Base-by-base conservation (phyloP, 805 yeast species). In the Kurtzmaniella cleridarum region DNA sequence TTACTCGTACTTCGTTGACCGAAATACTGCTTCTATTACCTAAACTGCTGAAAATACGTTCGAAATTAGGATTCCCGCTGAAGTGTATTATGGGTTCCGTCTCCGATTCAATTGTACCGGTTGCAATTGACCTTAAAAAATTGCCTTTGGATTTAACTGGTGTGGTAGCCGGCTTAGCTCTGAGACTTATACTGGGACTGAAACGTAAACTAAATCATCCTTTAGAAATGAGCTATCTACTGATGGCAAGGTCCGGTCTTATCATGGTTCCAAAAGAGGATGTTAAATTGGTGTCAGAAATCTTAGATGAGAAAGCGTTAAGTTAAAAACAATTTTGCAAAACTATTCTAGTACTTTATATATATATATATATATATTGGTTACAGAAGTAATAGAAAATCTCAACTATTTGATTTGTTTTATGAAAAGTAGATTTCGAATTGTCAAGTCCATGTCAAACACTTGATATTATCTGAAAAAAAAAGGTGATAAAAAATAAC, bases 111-210 rank as follows among this genome's bases (percentile, higher is more conserved):
- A 69, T 79, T 35, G 62, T 71, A n/a, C 85, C 86, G 0, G 60
- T 79, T 3, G 61, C 71, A 1, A 70, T 81, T 15, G 79, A 80
- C 51, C 65, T 80, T 42, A 60, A 69, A 11, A 57, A 60, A 23
- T 52, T 80, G 17, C 85, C 85, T 0, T 55, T 75, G 13, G 80
- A 80, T 53, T 64, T 78, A 6, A 77, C 79, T 16, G 87, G 87
- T 30, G 78, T 81, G 35, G 84, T 79, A 2, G 79, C 84, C 0
- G 83, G 84, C 1, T 67, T 81, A 16, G 84, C 86, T 0, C 60
- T 75, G 30, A 66, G 62, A 39, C 54, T 80, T 17, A 49, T 73
- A 15, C 61, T 57, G 31, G 67, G 64, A 5, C 46, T 54, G 29
- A 49, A 47, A 16, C 34, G 38, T 12, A 26, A n/a, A n/a, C 20